These are phyloP conservation scores for Daldinia concentrica DNA, from an alignment of 495 filamentous ascomycete genomes.

Conservation along the genomic window DNA sequence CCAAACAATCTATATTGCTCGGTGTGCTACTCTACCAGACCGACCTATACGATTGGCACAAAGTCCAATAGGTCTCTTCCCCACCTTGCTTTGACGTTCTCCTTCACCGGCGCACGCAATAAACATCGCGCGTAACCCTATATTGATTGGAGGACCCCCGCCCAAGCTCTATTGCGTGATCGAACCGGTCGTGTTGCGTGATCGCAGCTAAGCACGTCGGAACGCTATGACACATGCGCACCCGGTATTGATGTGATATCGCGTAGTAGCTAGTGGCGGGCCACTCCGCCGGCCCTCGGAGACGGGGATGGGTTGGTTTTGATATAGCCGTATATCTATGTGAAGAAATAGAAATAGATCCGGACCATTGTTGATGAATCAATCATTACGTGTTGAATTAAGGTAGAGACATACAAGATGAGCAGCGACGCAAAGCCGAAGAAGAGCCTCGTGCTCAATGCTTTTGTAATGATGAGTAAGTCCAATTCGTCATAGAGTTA, in stretches of 20 bases:
- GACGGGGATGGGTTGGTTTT: slow-evolving; percentile 6
- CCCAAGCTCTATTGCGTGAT: slow-evolving; percentile 37
- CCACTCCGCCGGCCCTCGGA: slow-evolving; percentile 28
- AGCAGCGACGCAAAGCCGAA: slow-evolving; percentile 45
- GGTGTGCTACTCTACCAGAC: background rate
- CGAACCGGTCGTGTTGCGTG: slow-evolving; percentile 25
- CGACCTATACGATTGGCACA: background rate
- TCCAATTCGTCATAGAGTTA: background rate
- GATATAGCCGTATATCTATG: slow-evolving; percentile 1
- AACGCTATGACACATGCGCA: slow-evolving; percentile 8
- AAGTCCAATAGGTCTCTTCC: background rate
- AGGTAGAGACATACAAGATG: slow-evolving; percentile 12
- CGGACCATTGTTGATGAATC: background rate
- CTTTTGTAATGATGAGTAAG: slow-evolving; percentile 67
- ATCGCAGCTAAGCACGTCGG: slow-evolving; percentile 20
- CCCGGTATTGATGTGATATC: slow-evolving; percentile 9
- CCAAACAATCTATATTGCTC: background rate
- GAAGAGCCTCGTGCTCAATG: slow-evolving; percentile 71
- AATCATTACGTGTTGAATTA: background rate
- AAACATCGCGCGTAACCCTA: slow-evolving; percentile 5
- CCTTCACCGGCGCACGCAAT: slow-evolving; percentile 22
- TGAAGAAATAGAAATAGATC: too few relatives aligned
- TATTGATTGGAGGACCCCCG: slow-evolving; percentile 23
- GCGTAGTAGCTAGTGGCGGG: slow-evolving; percentile 3
- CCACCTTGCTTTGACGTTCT: slow-evolving; percentile 10